Conservation (phyloP, 2,329 filamentous ascomycete genomes). For the Colletotrichum costaricense region DNA sequence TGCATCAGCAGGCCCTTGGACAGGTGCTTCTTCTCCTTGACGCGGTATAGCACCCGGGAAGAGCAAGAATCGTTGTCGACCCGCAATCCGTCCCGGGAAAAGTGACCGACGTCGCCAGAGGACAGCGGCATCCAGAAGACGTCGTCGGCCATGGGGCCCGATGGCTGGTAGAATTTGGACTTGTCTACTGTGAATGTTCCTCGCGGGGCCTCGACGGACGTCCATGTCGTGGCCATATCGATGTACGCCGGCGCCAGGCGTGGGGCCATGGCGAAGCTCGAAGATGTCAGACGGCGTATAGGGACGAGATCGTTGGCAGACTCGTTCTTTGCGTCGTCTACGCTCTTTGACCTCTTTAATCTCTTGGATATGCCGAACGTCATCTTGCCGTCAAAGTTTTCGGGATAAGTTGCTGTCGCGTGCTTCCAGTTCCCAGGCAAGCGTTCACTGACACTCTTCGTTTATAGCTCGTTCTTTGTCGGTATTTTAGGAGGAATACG, state of each 20-base stretch:
- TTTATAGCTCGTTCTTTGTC: no score
- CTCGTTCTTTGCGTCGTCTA: background rate
- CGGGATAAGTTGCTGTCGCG: no score
- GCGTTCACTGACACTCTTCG: no score
- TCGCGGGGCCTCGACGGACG: constrained; percentile 4
- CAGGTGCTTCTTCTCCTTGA: background rate
- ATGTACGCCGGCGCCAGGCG: no score
- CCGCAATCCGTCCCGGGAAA: background rate
- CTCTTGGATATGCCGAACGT: background rate
- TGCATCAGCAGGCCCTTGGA: background rate
- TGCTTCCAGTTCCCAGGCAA: no score
- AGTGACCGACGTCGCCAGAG: background rate
- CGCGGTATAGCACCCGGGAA: background rate
- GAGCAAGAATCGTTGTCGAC: background rate
- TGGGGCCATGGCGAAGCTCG: background rate
- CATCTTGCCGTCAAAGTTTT: background rate
- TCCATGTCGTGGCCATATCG: background rate
- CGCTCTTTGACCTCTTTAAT: background rate
- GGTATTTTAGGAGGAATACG: no score
- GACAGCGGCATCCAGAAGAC: constrained; percentile 6
- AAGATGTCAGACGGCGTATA: background rate
- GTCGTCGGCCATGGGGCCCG: constrained; percentile 4
- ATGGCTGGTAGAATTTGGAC: constrained; percentile 16
- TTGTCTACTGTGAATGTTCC: constrained; percentile 13
- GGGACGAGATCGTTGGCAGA: no score